Evolutionary conservation across 768 basidiomycete species (phyloP), one percentile per base, ranked within the genome.

Genomic region (Leccinum truebloodii): DNA sequence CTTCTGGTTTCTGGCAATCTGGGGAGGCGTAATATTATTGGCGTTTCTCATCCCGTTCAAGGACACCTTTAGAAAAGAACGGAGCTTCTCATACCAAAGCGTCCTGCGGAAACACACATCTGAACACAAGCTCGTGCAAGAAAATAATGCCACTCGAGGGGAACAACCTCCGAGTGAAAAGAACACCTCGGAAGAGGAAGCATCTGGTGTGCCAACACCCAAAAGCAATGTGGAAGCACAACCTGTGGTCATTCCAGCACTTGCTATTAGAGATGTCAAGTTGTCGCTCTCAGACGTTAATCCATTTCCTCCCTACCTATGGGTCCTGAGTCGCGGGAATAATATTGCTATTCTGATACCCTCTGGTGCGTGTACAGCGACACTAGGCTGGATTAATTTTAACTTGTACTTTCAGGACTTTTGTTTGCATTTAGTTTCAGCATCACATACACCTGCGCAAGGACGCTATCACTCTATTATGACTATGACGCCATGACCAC

Each of bases 31-130:
- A 14, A 83, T 81, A 58, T 77, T 84, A 59, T 41, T 83, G 22
- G 75, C 80, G 16, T 92, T 92, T 72, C 59, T 90, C 35, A 70
- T 87, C n/a, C 75, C 87, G 67, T 92, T 94, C 78, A 83, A 82
- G 57, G 93, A 97, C 69, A 94, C 92, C 0, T 95, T 91, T 76
- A 83, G 94, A 34, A 80, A 81, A 62, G 92, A 95, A 67, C 86
- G 95, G 39, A 95, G 93, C 59, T 73, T 89, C 16, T 80, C 85
- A 1, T 96, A 95, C 71, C 92, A 93, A 68, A 79, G 79, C 9
- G 83, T 87, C 0, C 71, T 91, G 53, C 81, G 79, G 63, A 76
- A 75, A 35, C 78, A 78, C 6, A 54, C 77, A 13, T 73, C 71
- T 18, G 71, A 70, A 20, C 65, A 58, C 30, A 63, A 61, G 52